Conservation (phyloP, 148 eudicot genomes). For the Tetragonia tetragonoides region DNA sequence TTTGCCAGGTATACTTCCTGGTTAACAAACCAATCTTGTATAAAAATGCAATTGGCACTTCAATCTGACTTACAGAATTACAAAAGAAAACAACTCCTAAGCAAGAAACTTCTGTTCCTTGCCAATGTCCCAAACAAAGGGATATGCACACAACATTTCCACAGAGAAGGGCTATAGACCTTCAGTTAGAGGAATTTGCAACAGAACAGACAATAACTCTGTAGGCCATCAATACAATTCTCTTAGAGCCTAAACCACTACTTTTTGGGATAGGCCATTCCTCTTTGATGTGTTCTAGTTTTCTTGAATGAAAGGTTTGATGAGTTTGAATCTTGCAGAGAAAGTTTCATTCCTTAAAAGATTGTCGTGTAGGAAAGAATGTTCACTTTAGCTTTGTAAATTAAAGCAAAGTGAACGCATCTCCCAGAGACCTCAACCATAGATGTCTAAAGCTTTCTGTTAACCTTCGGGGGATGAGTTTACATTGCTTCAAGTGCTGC, state of each 20-base stretch:
- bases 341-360: too few relatives aligned
- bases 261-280: too few relatives aligned
- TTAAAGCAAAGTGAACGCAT: background rate
- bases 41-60: background rate
- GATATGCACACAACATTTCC: background rate
- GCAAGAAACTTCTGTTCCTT: background rate
- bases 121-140: background rate
- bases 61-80: background rate
- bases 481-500: background rate
- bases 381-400: background rate
- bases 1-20: background rate
- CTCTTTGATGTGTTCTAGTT: too few relatives aligned
- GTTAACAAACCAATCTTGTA: background rate
- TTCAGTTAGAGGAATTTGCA: background rate
- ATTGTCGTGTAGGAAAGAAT: too few relatives aligned
- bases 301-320: too few relatives aligned
- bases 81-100: background rate
- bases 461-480: background rate
- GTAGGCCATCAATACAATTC: background rate
- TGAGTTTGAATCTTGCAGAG: too few relatives aligned
- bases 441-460: background rate
- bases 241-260: background rate
- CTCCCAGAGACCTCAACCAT: background rate
- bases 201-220: background rate
- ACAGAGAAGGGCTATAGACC: background rate